A percentile compares a stretch with the other conserved stretches of the same genome.
Evolutionary conservation across 2,329 filamentous ascomycete genomes (phyloP).

Genomic region (Cladobotryum mycophilum): DNA sequence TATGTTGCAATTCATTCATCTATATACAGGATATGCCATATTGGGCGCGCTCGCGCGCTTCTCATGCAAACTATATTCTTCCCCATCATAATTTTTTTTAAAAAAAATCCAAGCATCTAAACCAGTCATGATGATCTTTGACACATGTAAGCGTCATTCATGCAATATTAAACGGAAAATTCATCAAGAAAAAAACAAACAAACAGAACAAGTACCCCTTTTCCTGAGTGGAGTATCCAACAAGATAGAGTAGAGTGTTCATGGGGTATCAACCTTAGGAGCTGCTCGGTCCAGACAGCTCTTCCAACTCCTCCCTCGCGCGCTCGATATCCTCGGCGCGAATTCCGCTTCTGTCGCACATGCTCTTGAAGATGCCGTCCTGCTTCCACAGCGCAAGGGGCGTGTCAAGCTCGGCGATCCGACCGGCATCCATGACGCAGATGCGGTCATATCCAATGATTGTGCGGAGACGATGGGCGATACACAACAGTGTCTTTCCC

Average conservation of each 20-base stretch:
- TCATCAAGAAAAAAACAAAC: neutral
- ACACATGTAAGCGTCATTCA: too few relatives aligned
- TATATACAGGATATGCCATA: too few relatives aligned
- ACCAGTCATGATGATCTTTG: too few relatives aligned
- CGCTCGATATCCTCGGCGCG: slow-evolving; percentile 46
- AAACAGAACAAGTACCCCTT: neutral
- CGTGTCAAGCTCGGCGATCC: slow-evolving; percentile 78
- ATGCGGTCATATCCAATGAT: slow-evolving; percentile 94
- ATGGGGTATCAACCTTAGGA: slow-evolving; percentile 3
- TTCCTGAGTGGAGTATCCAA: neutral
- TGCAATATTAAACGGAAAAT: neutral
- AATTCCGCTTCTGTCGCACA: slow-evolving; percentile 87
- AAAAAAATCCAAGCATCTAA: too few relatives aligned
- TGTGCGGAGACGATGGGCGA: slow-evolving; percentile 85
- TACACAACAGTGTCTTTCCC: slow-evolving; percentile 84
- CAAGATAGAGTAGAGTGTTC: neutral
- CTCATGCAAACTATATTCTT: too few relatives aligned
- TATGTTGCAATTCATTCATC: too few relatives aligned
- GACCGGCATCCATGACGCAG: slow-evolving; percentile 88
- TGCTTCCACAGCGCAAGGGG: slow-evolving; percentile 67
- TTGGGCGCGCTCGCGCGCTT: too few relatives aligned
- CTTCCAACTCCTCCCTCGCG: slow-evolving; percentile 33
- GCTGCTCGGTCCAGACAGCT: slow-evolving; percentile 5
- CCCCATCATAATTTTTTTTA: too few relatives aligned
- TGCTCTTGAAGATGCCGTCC: slow-evolving; percentile 75